Conservation (phyloP, 495 filamentous ascomycete genomes). For the Xylaria venustula region DNA sequence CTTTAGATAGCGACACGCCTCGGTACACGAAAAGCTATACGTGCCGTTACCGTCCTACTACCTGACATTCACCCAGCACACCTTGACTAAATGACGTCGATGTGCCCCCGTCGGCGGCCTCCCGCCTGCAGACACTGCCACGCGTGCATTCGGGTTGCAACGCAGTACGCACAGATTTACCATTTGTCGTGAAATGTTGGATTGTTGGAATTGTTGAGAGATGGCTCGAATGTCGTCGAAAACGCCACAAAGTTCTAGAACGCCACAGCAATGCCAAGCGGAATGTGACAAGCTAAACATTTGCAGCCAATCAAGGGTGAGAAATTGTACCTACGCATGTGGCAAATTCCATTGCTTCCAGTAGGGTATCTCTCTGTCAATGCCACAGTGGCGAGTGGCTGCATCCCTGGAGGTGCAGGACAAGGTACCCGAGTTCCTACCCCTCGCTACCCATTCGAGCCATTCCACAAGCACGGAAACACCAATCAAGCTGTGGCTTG, state of each 20-base stretch:
- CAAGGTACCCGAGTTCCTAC: no score
- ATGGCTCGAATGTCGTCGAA: not conserved
- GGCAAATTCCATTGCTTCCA: no score
- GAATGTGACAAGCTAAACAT: not conserved
- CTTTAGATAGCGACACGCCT: no score
- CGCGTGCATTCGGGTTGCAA: not conserved
- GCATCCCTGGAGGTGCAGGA: no score
- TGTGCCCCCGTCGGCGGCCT: not conserved
- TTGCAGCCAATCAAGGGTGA: not conserved
- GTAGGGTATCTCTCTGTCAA: no score
- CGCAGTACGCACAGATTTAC: not conserved
- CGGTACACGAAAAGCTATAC: not conserved
- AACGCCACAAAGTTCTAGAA: not conserved
- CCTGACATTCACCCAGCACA: no score
- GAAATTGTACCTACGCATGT: no score
- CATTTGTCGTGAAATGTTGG: not conserved
- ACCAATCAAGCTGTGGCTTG: not conserved
- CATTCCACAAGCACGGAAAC: no score
- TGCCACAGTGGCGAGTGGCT: no score
- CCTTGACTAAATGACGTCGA: not conserved
- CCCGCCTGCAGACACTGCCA: not conserved
- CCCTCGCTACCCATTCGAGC: no score
- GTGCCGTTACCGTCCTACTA: not conserved
- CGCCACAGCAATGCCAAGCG: not conserved
- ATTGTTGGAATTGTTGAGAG: not conserved